Evolutionary conservation across 31 red algal genomes (phyloP), one percentile per base, ranked within the genome.

Genomic region (Porphyra umbilicalis): DNA sequence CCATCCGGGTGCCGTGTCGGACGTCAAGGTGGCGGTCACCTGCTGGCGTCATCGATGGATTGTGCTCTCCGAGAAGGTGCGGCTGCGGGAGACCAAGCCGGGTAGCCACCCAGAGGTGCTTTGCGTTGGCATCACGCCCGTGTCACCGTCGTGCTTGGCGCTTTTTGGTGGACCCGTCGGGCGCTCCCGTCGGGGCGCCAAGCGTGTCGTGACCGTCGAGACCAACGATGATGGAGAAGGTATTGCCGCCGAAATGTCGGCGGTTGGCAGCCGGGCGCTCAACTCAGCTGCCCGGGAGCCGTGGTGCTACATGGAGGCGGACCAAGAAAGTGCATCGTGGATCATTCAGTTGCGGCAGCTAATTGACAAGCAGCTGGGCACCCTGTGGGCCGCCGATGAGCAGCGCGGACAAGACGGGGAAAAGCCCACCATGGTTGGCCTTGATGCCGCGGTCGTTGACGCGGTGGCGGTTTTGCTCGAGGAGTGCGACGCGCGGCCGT

Each of bases 391-490:
- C 30, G 57, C 57, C 4, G 57, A 71, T 29, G 25, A 18, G 25
- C 57, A 18, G 20, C 57, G 57, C 16, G 25, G 30, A 29, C 25
- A 71, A 18, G 20, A 18, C 4, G 57, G 30, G 25, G 57, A 29
- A 18, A 71, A 71, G 57, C 57, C 57, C 57, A 29, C 16, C 0
- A 71, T 29, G 25, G 57, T 71, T 18, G 57, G 57, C 16, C 14
- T 71, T 18, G 85, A 85, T 36, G 75, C 90, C 33, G 78, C 90
- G 4, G 38, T 80, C n/a, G 33, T 84, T 31, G 85, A 92, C 77
- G 85, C 90, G 39, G 85, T 92, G 29, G 79, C 85, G 9, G 46
- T 57, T 9, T 79, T 87, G 36, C 75, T 87, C 76, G 35, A 71
- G 30, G 57, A 71, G 57, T 71, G 57, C 8, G 57, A 71, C 25